Evolutionary conservation across 1,284 basidiomycete genomes (phyloP).

Genomic region (Ustilago curta): DNA sequence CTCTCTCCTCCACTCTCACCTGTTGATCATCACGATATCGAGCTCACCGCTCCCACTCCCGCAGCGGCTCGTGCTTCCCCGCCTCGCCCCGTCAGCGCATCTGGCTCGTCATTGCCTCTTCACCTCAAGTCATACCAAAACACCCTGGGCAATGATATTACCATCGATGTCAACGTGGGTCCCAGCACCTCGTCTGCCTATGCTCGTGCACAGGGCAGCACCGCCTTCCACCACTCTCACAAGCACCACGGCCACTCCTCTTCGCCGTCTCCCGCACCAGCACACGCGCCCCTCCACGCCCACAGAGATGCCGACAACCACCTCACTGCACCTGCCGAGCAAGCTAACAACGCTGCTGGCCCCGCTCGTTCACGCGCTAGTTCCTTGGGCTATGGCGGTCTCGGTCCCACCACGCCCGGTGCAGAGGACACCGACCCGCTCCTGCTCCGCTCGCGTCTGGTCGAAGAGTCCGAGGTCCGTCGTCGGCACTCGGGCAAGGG

Average conservation of each 20-base stretch:
- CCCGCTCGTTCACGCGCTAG: conserved; percentile 41
- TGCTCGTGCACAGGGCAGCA: conserved; percentile 47
- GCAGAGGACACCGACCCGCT: conserved; percentile 70
- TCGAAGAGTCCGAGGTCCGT: conserved; percentile 69
- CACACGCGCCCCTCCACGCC: background rate
- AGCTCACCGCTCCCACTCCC: conserved; percentile 46
- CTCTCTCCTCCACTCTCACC: conserved; percentile 58
- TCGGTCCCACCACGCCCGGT: conserved; percentile 21
- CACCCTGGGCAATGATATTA: conserved; percentile 41
- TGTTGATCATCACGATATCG: conserved; percentile 45
- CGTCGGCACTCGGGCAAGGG: conserved; percentile 68
- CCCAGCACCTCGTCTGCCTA: conserved; percentile 50
- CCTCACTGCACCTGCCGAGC: conserved; percentile 8
- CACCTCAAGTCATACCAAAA: conserved; percentile 28
- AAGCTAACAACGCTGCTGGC: background rate
- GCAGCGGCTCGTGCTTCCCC: conserved; percentile 23
- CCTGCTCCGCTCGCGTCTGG: conserved; percentile 69
- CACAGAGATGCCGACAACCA: conserved; percentile 2
- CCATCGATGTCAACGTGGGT: conserved; percentile 51
- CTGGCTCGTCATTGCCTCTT: conserved; percentile 28
- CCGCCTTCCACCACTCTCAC: conserved; percentile 48
- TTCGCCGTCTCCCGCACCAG: conserved; percentile 22
- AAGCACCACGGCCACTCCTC: conserved; percentile 29
- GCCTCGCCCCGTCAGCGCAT: conserved; percentile 20
- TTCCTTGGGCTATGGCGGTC: conserved; percentile 34